A percentile compares a stretch with the other conserved stretches of the same genome.
Evolutionary conservation across 2,329 filamentous ascomycete genomes (phyloP).

Genomic region (Beauveria asiatica): DNA sequence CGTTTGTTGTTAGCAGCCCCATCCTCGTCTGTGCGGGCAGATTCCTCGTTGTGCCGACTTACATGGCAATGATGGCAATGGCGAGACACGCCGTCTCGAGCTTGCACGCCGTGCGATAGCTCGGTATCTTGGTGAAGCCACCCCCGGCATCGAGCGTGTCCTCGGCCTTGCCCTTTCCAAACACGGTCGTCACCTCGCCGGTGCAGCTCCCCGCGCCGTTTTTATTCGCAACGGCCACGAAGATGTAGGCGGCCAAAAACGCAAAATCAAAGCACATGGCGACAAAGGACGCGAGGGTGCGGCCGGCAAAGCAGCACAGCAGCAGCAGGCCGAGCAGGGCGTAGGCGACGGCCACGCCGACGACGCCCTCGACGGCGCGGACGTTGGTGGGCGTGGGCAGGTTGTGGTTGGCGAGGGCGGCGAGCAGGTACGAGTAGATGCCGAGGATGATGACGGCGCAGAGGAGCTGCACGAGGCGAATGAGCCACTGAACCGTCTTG

Average conservation of each 20-base stretch:
- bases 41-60: conserved; percentile 21
- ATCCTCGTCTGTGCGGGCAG: background rate
- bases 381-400: conserved; percentile 54
- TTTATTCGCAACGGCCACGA: conserved; percentile 68
- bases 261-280: conserved; percentile 68
- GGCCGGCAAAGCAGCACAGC: conserved; percentile 71
- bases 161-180: conserved; percentile 55
- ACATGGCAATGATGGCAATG: conserved; percentile 70
- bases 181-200: conserved; percentile 53
- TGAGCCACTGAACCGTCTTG: conserved; percentile 58
- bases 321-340: conserved; percentile 62
- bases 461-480: conserved; percentile 67
- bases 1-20: background rate
- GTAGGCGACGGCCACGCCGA: conserved; percentile 68
- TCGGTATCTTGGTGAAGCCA: conserved; percentile 41
- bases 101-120: conserved; percentile 51
- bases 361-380: conserved; percentile 69
- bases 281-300: conserved; percentile 61
- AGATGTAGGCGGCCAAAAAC: conserved; percentile 72
- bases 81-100: conserved; percentile 72
- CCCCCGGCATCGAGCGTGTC: conserved; percentile 38
- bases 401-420: conserved; percentile 57
- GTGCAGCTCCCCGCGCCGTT: conserved; percentile 57
- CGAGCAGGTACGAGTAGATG: conserved; percentile 79
- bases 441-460: conserved; percentile 66